Percentiles rank a stretch among this genome's conserved stretches.
These are phyloP conservation scores for Cladophialophora psammophila DNA, from an alignment of 2,329 filamentous ascomycete genomes.

Conservation along the genomic window DNA sequence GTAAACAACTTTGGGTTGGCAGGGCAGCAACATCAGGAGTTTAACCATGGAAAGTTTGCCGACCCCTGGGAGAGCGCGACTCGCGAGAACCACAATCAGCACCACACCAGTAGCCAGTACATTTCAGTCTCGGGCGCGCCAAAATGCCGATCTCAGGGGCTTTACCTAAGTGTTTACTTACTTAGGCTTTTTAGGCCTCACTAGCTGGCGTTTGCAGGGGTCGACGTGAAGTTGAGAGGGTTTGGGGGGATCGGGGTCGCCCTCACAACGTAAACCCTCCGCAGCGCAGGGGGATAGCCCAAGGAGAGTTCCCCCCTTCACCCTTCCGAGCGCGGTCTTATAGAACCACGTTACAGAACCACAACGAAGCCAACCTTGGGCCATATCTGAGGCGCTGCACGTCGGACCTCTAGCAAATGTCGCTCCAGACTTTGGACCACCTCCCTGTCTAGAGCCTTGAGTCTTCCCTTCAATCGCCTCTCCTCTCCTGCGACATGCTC, in stretches of 20 bases:
- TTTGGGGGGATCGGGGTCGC: no score
- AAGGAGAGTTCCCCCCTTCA: not conserved
- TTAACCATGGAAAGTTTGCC: constrained; percentile 17
- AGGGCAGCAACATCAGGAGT: constrained; percentile 5
- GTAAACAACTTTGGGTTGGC: constrained; percentile 19
- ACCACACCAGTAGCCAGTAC: not conserved
- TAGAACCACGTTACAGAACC: no score
- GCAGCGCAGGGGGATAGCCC: not conserved
- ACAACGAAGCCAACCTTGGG: not conserved
- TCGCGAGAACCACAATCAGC: constrained; percentile 14
- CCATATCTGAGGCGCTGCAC: not conserved
- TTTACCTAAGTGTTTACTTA: not conserved
- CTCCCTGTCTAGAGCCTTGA: not conserved
- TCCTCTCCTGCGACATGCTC: not conserved
- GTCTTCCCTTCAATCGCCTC: not conserved
- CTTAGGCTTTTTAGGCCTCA: no score
- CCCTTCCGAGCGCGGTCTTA: not conserved
- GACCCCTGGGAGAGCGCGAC: no score
- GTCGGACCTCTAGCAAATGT: constrained; percentile 1
- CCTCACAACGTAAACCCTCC: not conserved
- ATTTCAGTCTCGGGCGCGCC: constrained; percentile 5
- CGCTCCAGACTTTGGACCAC: not conserved
- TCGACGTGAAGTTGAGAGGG: not conserved
- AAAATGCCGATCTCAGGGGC: constrained; percentile 15
- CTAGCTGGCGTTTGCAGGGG: constrained; percentile 6